Conservation (phyloP, 352 stramenopile genomes). For the Phytophthora palmivora region DNA sequence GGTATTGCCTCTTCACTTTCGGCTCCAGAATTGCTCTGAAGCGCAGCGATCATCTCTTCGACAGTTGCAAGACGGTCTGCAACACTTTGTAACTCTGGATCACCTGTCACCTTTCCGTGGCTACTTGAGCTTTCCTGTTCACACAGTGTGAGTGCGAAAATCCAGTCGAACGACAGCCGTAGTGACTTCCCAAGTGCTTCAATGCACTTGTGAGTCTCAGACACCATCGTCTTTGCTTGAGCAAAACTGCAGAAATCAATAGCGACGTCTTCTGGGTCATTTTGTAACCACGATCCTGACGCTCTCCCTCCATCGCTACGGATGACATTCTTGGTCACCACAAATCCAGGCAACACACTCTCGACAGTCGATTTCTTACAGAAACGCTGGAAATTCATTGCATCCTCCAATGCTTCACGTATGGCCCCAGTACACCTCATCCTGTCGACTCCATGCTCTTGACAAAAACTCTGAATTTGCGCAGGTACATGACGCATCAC, state of each 20-base stretch:
- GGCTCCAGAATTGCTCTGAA: slow-evolving; percentile 4
- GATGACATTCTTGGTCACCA: slow-evolving; percentile 50
- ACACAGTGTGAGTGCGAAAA: slow-evolving; percentile 41
- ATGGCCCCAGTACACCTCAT: slow-evolving; percentile 33
- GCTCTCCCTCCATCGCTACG: background rate
- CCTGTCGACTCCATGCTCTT: slow-evolving; percentile 35
- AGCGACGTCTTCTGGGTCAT: slow-evolving; percentile 46
- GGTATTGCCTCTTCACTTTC: background rate
- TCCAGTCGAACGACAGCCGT: slow-evolving; percentile 46
- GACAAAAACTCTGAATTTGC: slow-evolving; percentile 56
- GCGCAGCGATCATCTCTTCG: slow-evolving; percentile 33
- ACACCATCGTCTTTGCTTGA: background rate
- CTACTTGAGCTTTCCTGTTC: background rate
- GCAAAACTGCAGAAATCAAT: slow-evolving; percentile 52
- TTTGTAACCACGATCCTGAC: slow-evolving; percentile 42
- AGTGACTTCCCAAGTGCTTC: slow-evolving; percentile 31
- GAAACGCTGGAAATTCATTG: slow-evolving; percentile 39
- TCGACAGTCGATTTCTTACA: slow-evolving; percentile 25
- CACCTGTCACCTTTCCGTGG: background rate
- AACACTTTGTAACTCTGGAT: slow-evolving; percentile 3
- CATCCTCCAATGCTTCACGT: slow-evolving; percentile 29
- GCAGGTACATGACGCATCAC: slow-evolving; percentile 20
- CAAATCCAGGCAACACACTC: slow-evolving; percentile 38
- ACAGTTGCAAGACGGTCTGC: slow-evolving; percentile 25
- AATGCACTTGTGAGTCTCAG: slow-evolving; percentile 14